These are phyloP conservation scores for Cryphonectria radicalis DNA, from an alignment of 2,329 filamentous ascomycete genomes.

Conservation along the genomic window DNA sequence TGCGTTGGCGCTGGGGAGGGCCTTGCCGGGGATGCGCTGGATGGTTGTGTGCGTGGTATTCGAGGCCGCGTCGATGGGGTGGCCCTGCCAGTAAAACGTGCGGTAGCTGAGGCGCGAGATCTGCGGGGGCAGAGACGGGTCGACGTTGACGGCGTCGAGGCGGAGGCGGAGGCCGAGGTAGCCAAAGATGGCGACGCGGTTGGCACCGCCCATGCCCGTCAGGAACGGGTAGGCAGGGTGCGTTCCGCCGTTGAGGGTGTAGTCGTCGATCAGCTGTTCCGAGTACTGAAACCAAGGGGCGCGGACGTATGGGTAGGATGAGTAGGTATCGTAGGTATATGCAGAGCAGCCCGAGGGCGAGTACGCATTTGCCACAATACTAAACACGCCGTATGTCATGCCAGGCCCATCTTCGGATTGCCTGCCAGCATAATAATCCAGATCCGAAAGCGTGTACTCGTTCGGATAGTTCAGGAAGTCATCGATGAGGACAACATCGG, in stretches of 20 bases:
- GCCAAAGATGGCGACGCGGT: slow-evolving; percentile 27
- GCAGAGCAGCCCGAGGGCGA: slow-evolving; percentile 25
- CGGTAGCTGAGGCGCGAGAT: slow-evolving; percentile 23
- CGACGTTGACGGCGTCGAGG: slow-evolving; percentile 23
- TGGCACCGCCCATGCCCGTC: slow-evolving; percentile 26
- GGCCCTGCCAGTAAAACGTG: slow-evolving; percentile 29
- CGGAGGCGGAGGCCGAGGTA: slow-evolving; percentile 25
- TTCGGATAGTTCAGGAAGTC: slow-evolving; percentile 28
- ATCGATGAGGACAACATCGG: slow-evolving; percentile 28
- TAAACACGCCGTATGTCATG: slow-evolving; percentile 29
- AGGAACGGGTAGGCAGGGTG: slow-evolving; percentile 27
- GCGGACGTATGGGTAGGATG: slow-evolving; percentile 23
- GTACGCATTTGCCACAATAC: slow-evolving; percentile 25
- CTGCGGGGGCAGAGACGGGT: slow-evolving; percentile 26
- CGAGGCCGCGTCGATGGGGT: slow-evolving; percentile 25
- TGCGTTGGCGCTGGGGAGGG: slow-evolving; percentile 56
- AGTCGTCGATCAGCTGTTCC: slow-evolving; percentile 28
- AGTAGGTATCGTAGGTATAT: slow-evolving; percentile 25
- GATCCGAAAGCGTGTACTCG: slow-evolving; percentile 20
- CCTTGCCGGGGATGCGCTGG: slow-evolving; percentile 13
- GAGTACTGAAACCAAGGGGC: slow-evolving; percentile 29
- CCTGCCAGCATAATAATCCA: slow-evolving; percentile 27
- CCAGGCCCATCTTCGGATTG: slow-evolving; percentile 23
- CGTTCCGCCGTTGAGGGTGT: slow-evolving; percentile 23
- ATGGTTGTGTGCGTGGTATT: slow-evolving; percentile 40